These are phyloP conservation scores for Diaporthe amygdali DNA, from an alignment of 2,329 filamentous ascomycete species.

Conservation along the genomic window DNA sequence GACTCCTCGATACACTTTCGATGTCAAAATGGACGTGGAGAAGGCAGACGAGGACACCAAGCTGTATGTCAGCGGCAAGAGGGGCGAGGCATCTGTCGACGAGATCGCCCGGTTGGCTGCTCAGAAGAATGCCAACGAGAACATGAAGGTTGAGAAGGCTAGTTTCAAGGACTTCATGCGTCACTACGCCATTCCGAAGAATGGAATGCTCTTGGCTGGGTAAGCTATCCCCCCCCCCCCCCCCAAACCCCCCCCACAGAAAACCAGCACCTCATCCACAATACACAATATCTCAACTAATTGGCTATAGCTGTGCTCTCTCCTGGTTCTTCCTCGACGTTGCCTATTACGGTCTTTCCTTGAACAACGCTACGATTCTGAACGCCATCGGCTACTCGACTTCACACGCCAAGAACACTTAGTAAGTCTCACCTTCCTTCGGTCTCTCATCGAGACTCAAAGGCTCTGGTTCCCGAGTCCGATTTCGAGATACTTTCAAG, in stretches of 20 bases:
- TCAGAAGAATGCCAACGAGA: slow-evolving; percentile 56
- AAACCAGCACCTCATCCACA: too few relatives aligned
- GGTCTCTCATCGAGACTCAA: too few relatives aligned
- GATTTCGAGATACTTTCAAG: too few relatives aligned
- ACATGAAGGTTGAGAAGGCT: slow-evolving; percentile 71
- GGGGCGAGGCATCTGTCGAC: slow-evolving; percentile 65
- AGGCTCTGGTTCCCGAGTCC: too few relatives aligned
- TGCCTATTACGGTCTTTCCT: slow-evolving; percentile 70
- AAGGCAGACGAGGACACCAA: slow-evolving; percentile 75
- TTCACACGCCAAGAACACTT: slow-evolving; percentile 50
- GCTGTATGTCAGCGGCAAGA: slow-evolving; percentile 73
- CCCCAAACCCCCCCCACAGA: too few relatives aligned
- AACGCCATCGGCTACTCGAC: slow-evolving; percentile 73
- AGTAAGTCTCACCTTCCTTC: not conserved
- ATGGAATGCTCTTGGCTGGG: slow-evolving; percentile 63
- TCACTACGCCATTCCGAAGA: slow-evolving; percentile 75
- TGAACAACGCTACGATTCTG: slow-evolving; percentile 79
- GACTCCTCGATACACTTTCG: slow-evolving; percentile 87
- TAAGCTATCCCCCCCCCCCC: slow-evolving; percentile 6
- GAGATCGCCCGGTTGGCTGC: slow-evolving; percentile 67
- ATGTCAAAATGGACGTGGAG: slow-evolving; percentile 76
- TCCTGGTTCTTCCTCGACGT: slow-evolving; percentile 80
- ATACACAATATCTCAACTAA: not conserved
- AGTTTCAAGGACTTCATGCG: slow-evolving; percentile 73
- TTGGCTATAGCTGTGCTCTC: slow-evolving; percentile 74